Conservation (phyloP, 2,329 filamentous ascomycete species). For the Verticillium nonalfalfae region DNA sequence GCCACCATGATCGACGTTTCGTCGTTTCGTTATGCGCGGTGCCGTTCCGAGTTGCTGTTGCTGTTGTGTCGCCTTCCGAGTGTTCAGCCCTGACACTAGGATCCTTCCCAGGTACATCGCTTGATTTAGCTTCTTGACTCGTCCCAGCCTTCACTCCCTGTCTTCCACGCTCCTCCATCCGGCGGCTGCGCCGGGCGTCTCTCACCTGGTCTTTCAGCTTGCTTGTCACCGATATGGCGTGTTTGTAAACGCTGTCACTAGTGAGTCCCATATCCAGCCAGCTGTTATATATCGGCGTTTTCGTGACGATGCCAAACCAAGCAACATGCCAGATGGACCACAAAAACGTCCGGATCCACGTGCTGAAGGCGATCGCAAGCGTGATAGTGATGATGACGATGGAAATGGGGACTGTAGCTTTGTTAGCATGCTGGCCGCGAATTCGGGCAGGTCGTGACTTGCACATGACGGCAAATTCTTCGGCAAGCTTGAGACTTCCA, state of each 20-base stretch:
- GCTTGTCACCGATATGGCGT: not conserved
- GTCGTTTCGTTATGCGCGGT: not conserved
- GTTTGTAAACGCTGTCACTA: not conserved
- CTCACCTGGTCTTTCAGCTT: not conserved
- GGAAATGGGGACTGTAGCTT: constrained; percentile 12
- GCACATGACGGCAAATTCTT: constrained; percentile 16
- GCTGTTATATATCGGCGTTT: not conserved
- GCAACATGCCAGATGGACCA: not conserved
- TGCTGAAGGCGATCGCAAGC: constrained; percentile 11
- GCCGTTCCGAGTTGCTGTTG: not conserved
- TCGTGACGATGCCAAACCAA: not conserved
- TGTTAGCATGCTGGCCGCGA: not conserved
- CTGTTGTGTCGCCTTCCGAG: not conserved
- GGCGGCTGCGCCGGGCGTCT: not conserved
- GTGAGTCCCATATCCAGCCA: not conserved
- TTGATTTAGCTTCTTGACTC: not conserved
- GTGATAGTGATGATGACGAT: constrained; percentile 13
- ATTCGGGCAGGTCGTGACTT: not conserved
- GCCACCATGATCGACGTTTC: not conserved
- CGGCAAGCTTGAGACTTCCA: constrained; percentile 8
- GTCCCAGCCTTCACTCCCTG: not conserved
- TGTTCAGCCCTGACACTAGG: not conserved
- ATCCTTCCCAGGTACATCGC: not conserved
- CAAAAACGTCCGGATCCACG: constrained; percentile 11
- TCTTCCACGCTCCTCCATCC: not conserved